phyloP scores from a whole-genome alignment of 208 protist genomes.

The Leishmania aethiopica region DNA sequence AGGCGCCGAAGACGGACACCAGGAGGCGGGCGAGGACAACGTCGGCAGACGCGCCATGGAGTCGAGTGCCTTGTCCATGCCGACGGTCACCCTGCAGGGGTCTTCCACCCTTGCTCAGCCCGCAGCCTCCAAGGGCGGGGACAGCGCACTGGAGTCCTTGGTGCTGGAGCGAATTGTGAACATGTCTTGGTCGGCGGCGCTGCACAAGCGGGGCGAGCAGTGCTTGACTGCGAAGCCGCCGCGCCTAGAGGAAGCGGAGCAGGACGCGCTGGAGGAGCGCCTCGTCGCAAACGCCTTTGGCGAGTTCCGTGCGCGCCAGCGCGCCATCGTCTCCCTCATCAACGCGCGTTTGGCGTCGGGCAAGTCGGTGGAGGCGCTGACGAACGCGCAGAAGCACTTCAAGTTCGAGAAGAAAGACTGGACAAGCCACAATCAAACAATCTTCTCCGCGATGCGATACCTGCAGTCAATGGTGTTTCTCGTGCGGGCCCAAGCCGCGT shows the following conservation, averaged over 20 bases:
- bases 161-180: constrained; percentile 63
- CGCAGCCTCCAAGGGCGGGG: not conserved
- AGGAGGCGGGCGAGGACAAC: constrained; percentile 8
- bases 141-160: constrained; percentile 26
- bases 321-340: constrained; percentile 70
- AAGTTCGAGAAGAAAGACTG: constrained; percentile 73
- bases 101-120: not conserved
- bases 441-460: constrained; percentile 71
- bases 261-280: constrained; percentile 52
- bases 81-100: constrained; percentile 7
- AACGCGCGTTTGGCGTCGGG: constrained; percentile 57
- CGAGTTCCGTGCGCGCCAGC: constrained; percentile 65
- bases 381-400: constrained; percentile 68
- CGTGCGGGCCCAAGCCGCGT: constrained; percentile 67
- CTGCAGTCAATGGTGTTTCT: constrained; percentile 83
- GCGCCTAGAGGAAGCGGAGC: constrained; percentile 52
- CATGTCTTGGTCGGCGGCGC: constrained; percentile 63
- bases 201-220: constrained; percentile 80
- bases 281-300: constrained; percentile 42
- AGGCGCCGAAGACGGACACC: not conserved
- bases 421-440: constrained; percentile 49
- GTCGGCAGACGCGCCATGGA: constrained; percentile 11
- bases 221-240: constrained; percentile 57
- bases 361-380: constrained; percentile 61
- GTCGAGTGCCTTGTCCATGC: constrained; percentile 7